These are phyloP conservation scores for Nemania sp. DNA, from an alignment of 2,329 filamentous ascomycete species.

Conservation along the genomic window DNA sequence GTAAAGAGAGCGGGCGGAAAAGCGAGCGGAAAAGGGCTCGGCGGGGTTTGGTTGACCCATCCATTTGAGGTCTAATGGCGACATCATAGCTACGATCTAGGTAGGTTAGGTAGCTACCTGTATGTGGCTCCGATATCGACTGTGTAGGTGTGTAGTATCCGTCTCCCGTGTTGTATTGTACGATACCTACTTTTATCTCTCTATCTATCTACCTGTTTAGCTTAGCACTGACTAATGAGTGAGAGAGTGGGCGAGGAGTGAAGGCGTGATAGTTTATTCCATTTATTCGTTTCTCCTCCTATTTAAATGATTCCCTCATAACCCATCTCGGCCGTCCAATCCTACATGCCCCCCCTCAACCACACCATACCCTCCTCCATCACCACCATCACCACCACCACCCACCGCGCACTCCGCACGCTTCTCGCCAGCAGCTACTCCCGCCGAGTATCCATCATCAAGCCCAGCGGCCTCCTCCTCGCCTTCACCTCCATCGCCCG, in stretches of 20 bases:
- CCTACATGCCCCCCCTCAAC: conserved; percentile 24
- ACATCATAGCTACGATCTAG: conserved; percentile 10
- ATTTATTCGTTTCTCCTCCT: not conserved
- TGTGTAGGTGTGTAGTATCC: not conserved
- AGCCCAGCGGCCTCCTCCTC: not conserved
- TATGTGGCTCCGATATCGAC: conserved; percentile 10
- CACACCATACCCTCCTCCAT: conserved; percentile 7
- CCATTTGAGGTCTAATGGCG: conserved; percentile 19
- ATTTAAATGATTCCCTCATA: not conserved
- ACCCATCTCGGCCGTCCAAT: not conserved
- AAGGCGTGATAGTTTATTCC: too few species aligned
- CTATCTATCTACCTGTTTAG: too few species aligned
- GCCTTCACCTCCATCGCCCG: not conserved
- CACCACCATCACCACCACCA: conserved; percentile 15
- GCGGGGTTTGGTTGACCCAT: too few species aligned
- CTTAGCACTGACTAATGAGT: not conserved
- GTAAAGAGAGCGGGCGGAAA: too few species aligned
- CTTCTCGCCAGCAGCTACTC: not conserved
- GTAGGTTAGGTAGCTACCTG: too few species aligned
- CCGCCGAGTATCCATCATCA: not conserved
- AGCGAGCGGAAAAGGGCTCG: not conserved
- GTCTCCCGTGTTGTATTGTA: too few species aligned
- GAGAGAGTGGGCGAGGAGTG: not conserved
- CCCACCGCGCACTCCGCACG: conserved; percentile 11
- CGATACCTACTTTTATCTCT: too few species aligned